Base-by-base conservation (phyloP, 2,329 filamentous ascomycete species). In the Fusarium multiceps region DNA sequence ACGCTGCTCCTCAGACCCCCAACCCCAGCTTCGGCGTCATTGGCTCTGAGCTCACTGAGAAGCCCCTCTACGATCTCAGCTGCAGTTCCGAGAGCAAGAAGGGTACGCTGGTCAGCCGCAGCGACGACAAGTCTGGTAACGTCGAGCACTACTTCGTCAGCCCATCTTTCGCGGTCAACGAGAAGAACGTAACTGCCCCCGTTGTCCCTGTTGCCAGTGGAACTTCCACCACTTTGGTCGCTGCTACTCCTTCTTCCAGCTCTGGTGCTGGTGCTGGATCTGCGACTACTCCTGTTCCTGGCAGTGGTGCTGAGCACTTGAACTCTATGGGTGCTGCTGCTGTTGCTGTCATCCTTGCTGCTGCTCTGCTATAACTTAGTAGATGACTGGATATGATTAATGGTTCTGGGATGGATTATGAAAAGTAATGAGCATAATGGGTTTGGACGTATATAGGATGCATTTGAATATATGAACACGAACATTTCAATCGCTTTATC, bases 11-110 rank as follows among this genome's bases (percentile, higher is more conserved):
- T 20, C 82, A 80, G 50, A 86, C 86, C 6, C 89, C 90, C 34
- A 87, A 83, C 80, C 90, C 91, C 43, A 89, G 87, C 77, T 95
- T 94, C 74, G 92, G 92, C 59, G 82, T 95, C 71, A 82, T 92
- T 58, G 88, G 88, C 66, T 82, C 81, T 56, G 78, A 82, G 47
- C 78, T 90, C 69, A 81, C 80, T 73, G 82, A 80, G 65, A 87
- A 81, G 48, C 88, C 90, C 25, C 80, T 90, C 34, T 92, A 85
- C 76, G 87, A 92, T 75, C 86, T 92, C 56, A 86, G 86, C 46
- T 92, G 74, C 43, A 78, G 81, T 59, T 78, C 63, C 27, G 58
- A 68, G 51, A 68, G 53, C 37, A 66, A 68, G 55, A 56, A 66
- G 66, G n/a, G 54, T 30, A 55, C 54, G n/a, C 18, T 64, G 21